These are phyloP conservation scores for Ceratocystis smalleyi DNA, from an alignment of 2,329 filamentous ascomycete species.

Conservation along the genomic window DNA sequence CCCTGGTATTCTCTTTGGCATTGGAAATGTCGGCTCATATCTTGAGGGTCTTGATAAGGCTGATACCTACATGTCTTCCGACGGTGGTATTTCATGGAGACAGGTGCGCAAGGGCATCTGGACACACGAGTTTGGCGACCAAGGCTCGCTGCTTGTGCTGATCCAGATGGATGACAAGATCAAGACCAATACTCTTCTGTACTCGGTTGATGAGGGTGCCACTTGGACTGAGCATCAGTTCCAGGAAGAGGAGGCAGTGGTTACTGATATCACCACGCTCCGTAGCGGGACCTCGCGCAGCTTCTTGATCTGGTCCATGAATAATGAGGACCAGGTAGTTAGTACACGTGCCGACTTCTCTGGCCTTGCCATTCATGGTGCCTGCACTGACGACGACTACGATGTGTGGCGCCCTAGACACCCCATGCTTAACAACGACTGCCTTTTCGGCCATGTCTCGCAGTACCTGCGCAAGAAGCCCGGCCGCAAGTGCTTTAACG, in stretches of 20 bases:
- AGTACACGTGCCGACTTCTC: constrained; percentile 83
- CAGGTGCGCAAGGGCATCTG: constrained; percentile 74
- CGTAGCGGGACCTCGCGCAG: constrained; percentile 80
- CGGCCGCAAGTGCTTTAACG: constrained; percentile 69
- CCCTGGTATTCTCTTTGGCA: constrained; percentile 76
- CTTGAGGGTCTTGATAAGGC: constrained; percentile 54
- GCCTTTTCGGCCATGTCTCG: constrained; percentile 81
- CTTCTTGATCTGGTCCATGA: constrained; percentile 74
- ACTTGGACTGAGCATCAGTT: constrained; percentile 69
- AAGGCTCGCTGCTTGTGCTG: constrained; percentile 82
- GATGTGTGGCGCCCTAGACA: constrained; percentile 77
- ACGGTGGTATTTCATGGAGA: constrained; percentile 82
- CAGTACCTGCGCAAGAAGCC: constrained; percentile 81
- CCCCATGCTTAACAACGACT: constrained; percentile 60
- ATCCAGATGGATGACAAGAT: constrained; percentile 56
- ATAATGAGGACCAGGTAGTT: constrained; percentile 40
- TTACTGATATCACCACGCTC: constrained; percentile 73
- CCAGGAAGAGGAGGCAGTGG: constrained; percentile 49
- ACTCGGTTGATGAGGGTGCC: constrained; percentile 65
- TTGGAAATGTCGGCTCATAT: constrained; percentile 71
- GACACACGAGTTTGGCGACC: constrained; percentile 90
- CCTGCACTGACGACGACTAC: constrained; percentile 62
- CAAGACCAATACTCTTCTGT: constrained; percentile 53
- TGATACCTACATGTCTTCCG: constrained; percentile 78
- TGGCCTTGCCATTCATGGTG: constrained; percentile 49